Percentiles rank a stretch among this genome's conserved stretches.
phyloP scores from a whole-genome alignment of 2,329 filamentous ascomycete genomes.

The Purpureocillium lavendulum region DNA sequence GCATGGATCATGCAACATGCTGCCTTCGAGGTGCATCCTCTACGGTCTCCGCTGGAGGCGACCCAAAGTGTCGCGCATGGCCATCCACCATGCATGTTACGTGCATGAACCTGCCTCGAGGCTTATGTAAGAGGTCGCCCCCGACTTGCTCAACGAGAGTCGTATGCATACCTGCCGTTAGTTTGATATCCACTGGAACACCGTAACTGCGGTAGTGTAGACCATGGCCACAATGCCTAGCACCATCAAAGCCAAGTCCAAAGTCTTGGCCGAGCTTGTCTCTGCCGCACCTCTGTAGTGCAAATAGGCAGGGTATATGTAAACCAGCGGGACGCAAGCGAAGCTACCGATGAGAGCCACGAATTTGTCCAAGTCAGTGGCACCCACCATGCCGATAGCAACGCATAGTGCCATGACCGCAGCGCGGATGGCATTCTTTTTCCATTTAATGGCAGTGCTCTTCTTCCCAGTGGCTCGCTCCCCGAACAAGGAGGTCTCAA shows the following conservation, averaged over 20 bases:
- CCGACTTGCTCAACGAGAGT: too few relatives aligned
- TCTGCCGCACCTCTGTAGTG: slow-evolving; percentile 61
- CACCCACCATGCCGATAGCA: slow-evolving; percentile 53
- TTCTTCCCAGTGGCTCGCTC: slow-evolving; percentile 56
- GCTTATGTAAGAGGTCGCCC: too few relatives aligned
- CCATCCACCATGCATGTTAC: too few relatives aligned
- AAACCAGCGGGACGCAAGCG: slow-evolving; percentile 67
- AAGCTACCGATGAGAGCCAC: slow-evolving; percentile 66
- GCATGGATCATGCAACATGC: too few relatives aligned
- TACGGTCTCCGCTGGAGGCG: too few relatives aligned
- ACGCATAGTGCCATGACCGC: slow-evolving; percentile 50
- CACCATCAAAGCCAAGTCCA: slow-evolving; percentile 54
- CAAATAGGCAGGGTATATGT: slow-evolving; percentile 66
- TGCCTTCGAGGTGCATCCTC: too few relatives aligned
- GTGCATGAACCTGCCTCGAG: too few relatives aligned
- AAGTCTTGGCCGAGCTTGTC: slow-evolving; percentile 42
- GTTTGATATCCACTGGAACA: slow-evolving; percentile 23
- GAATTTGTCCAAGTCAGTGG: slow-evolving; percentile 64
- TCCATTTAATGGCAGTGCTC: slow-evolving; percentile 60
- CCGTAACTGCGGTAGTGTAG: slow-evolving; percentile 60
- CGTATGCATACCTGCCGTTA: neutral
- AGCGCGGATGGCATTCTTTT: slow-evolving; percentile 62
- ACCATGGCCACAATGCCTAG: slow-evolving; percentile 60
- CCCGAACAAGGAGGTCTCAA: slow-evolving; percentile 62
- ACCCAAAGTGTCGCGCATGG: too few relatives aligned